Evolutionary conservation across 805 yeast species (phyloP).

Genomic region (Candida peoriensis): DNA sequence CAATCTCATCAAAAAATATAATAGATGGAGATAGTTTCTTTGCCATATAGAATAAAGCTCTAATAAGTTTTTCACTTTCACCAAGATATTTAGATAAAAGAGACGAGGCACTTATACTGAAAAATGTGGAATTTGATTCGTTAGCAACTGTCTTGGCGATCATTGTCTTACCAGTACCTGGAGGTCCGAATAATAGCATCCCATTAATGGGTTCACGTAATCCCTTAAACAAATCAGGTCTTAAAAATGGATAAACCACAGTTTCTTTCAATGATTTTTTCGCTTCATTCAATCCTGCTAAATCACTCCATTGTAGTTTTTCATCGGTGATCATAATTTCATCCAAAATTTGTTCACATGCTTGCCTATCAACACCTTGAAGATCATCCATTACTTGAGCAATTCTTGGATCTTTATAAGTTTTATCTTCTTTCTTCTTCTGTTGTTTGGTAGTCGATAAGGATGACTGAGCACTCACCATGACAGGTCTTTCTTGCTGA

Average conservation of each 20-base stretch:
- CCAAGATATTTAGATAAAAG: conserved; percentile 85
- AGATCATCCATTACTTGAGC: conserved; percentile 28
- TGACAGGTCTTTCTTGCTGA: no score
- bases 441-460: no score
- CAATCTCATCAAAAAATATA: conserved; percentile 94
- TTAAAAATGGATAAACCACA: conserved; percentile 89
- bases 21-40: conserved; percentile 85
- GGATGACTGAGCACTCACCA: no score
- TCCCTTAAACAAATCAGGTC: conserved; percentile 91
- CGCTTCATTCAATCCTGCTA: conserved; percentile 88
- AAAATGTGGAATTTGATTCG: conserved; percentile 89
- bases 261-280: conserved; percentile 88
- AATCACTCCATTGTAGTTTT: conserved; percentile 91
- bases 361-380: conserved; percentile 68
- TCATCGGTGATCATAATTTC: conserved; percentile 90
- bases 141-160: conserved; percentile 95
- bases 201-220: conserved; percentile 93
- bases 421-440: no score
- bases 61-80: conserved; percentile 88
- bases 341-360: conserved; percentile 80
- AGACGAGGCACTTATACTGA: conserved; percentile 86
- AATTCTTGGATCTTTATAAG: conserved; percentile 18
- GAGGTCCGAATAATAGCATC: conserved; percentile 95
- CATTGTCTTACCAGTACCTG: conserved; percentile 99
- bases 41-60: conserved; percentile 83